Evolutionary conservation across 2,329 filamentous ascomycete genomes (phyloP), one percentile per base, ranked within the genome.

Genomic region (Pseudogymnoascus sp.): DNA sequence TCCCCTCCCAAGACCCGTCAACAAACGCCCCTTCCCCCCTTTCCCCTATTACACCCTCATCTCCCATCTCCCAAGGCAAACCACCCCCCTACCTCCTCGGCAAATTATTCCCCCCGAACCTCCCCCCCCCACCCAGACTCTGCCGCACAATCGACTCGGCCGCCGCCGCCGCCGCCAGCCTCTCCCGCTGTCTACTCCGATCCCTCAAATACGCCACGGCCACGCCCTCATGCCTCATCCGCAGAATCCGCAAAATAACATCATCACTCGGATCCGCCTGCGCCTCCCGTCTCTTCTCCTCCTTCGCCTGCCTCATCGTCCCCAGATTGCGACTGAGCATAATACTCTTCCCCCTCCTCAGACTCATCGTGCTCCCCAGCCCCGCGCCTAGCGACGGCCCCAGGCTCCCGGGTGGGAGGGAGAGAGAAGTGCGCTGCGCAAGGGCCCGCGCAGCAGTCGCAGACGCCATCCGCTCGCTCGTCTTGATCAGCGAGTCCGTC

Each of bases 221-320:
- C 77, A 97, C 95, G 2, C 92, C 91, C 77, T 97, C 93, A 3
- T 91, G 90, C 57, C 95, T 82, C 95, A 99, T 99, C 61, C 95
- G 84, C 68, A 99, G 77, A 68, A 99, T 99, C 19, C 95, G 84
- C 70, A 99, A 76, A 68, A 99, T 97, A 90, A 97, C 97, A 74
- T 99, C 95, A 75, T 99, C 95, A 74, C 89, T 96, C 1, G 95
- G 93, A 74, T 97, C 95, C 1, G 95, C 93, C 74, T 99, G 95
- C 1, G 92, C 91, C 74, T 97, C 93, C 70, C 93, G 92, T 67
- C 95, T 83, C 79, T 96, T 97, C 76, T 96, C 93, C 74, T 96
- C 92, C 76, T 97, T 97, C 42, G 90, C 92, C 73, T 93, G 91
- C 70, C 87, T 88, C 92, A 99, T 97, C 7, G 95, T 97, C 53